Evolutionary conservation across 768 basidiomycete species (phyloP).

Genomic region (Phanerodontia chrysosporium): DNA sequence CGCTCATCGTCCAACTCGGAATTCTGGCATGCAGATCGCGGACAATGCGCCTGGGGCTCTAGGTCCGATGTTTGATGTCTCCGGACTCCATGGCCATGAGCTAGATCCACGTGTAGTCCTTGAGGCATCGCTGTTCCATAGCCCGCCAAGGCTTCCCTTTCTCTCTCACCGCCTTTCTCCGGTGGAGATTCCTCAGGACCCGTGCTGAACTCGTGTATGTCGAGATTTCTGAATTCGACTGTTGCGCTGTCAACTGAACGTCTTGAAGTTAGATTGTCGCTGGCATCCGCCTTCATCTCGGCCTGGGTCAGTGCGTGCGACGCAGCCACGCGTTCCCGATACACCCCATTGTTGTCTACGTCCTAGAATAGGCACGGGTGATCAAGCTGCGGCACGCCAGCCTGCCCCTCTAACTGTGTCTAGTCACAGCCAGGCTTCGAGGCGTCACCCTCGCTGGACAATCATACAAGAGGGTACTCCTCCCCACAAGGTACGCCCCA

Average conservation of each 20-base stretch:
- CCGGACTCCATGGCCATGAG: not conserved
- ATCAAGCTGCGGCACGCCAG: not conserved
- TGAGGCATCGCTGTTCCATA: conserved; percentile 5
- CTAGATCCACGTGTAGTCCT: conserved; percentile 13
- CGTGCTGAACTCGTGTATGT: conserved; percentile 1
- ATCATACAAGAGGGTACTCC: conserved; percentile 3
- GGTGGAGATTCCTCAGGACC: not conserved
- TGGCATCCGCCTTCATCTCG: not conserved
- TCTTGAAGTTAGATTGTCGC: not conserved
- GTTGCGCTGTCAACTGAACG: not conserved
- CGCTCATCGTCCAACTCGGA: not conserved
- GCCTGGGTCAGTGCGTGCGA: not conserved
- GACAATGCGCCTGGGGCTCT: not conserved
- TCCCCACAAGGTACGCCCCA: conserved; percentile 2
- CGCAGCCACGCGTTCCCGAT: not conserved
- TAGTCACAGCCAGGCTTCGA: conserved; percentile 4
- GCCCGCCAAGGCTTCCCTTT: not conserved
- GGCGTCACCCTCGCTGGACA: not conserved
- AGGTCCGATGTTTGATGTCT: not conserved
- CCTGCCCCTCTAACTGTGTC: not conserved
- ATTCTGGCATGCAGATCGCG: not conserved
- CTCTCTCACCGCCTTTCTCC: not conserved
- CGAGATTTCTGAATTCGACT: not conserved
- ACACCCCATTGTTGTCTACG: not conserved
- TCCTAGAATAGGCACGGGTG: not conserved